Conservation (phyloP, 352 stramenopile species). For the Phytopythium chamaehyphon region DNA sequence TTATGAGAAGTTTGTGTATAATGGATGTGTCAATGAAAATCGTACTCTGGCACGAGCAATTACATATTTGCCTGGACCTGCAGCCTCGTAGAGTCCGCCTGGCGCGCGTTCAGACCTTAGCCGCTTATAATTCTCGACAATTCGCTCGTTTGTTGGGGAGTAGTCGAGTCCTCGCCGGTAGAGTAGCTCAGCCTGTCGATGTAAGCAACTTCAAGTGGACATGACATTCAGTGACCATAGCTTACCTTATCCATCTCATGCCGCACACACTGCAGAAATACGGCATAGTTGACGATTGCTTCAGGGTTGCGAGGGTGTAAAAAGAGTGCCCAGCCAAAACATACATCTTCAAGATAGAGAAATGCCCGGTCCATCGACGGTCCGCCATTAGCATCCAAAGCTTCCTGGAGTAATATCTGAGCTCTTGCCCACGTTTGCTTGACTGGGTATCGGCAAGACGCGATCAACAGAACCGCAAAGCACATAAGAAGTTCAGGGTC, state of each 20-base stretch:
- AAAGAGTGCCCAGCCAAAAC: slow-evolving; percentile 63
- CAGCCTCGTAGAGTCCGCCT: slow-evolving; percentile 37
- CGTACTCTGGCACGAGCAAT: slow-evolving; percentile 31
- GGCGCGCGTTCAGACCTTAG: slow-evolving; percentile 49
- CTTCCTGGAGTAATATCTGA: slow-evolving; percentile 29
- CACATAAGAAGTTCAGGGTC: slow-evolving; percentile 39
- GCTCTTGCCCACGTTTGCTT: slow-evolving; percentile 50
- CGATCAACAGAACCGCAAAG: slow-evolving; percentile 47
- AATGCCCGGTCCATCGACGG: slow-evolving; percentile 12
- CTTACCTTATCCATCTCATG: slow-evolving; percentile 57
- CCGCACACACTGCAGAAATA: slow-evolving; percentile 53
- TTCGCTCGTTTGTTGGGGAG: slow-evolving; percentile 35
- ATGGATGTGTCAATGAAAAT: neutral
- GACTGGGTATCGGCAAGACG: slow-evolving; percentile 54
- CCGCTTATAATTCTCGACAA: slow-evolving; percentile 59
- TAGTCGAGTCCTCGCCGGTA: slow-evolving; percentile 62
- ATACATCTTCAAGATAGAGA: slow-evolving; percentile 40
- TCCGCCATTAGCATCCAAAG: neutral
- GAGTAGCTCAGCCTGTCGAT: slow-evolving; percentile 58
- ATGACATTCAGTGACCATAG: neutral
- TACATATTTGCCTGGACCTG: slow-evolving; percentile 47
- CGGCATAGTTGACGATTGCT: slow-evolving; percentile 55
- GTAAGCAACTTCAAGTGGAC: too few relatives aligned
- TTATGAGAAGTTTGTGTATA: neutral
- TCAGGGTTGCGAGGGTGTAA: slow-evolving; percentile 45